A percentile compares a stretch with the other conserved stretches of the same genome.
These are phyloP conservation scores for Nakataea oryzae DNA, from an alignment of 2,329 filamentous ascomycete species.

Conservation along the genomic window DNA sequence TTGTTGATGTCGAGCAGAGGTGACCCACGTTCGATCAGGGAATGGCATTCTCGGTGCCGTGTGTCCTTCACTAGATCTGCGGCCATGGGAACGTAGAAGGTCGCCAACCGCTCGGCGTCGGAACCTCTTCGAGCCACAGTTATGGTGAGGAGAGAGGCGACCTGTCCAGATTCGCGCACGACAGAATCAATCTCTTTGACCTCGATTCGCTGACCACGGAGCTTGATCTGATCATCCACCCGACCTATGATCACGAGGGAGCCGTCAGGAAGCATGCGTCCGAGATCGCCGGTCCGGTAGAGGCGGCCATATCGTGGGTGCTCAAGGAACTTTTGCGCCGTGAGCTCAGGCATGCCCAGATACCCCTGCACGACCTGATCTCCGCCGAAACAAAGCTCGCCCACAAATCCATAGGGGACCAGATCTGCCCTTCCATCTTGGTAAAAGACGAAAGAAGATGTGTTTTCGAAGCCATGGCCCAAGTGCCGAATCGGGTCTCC, in stretches of 20 bases:
- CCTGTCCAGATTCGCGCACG: conserved; percentile 38
- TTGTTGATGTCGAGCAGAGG: not conserved
- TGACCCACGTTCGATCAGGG: not conserved
- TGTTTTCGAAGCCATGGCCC: conserved; percentile 65
- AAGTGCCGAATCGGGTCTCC: conserved; percentile 61
- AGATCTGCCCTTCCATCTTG: conserved; percentile 29
- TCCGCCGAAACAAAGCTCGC: conserved; percentile 81
- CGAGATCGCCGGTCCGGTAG: conserved; percentile 76
- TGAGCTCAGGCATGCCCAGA: conserved; percentile 53
- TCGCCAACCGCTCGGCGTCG: conserved; percentile 52
- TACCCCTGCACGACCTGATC: conserved; percentile 72
- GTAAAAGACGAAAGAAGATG: conserved; percentile 57
- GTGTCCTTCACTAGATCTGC: conserved; percentile 16
- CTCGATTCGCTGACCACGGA: conserved; percentile 72
- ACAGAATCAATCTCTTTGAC: conserved; percentile 62
- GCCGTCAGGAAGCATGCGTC: conserved; percentile 66
- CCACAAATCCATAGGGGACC: conserved; percentile 61
- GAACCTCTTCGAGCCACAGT: conserved; percentile 25
- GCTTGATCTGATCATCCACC: conserved; percentile 70
- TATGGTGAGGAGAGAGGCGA: conserved; percentile 15
- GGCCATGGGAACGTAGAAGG: conserved; percentile 53
- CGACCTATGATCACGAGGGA: conserved; percentile 64
- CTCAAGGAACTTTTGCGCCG: conserved; percentile 54
- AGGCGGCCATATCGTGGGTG: conserved; percentile 61
- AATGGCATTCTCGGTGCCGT: not conserved